Percentiles rank a stretch among this genome's conserved stretches.
Conservation (phyloP, 2,329 filamentous ascomycete species). For the Talaromyces sp. region DNA sequence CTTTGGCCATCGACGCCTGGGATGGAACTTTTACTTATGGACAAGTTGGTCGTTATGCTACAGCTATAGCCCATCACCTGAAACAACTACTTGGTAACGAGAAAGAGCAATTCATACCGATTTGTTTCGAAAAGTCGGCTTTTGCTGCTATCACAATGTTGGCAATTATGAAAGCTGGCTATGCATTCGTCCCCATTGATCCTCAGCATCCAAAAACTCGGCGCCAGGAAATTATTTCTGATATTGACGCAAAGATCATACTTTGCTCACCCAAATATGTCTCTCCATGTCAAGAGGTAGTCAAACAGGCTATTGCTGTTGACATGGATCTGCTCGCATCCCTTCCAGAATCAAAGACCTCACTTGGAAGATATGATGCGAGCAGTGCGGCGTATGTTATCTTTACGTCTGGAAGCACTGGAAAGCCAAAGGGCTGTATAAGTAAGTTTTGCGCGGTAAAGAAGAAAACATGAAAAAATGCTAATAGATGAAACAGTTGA, state of each 20-base stretch:
- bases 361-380: not conserved
- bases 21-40: constrained; percentile 37
- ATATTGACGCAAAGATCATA: constrained; percentile 14
- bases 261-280: constrained; percentile 17
- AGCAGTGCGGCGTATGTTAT: constrained; percentile 56
- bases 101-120: constrained; percentile 28
- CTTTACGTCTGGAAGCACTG: constrained; percentile 58
- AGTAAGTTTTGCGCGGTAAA: constrained; percentile 57
- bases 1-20: constrained; percentile 32
- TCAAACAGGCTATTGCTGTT: constrained; percentile 12
- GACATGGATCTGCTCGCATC: constrained; percentile 8
- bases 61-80: constrained; percentile 34
- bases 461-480: too few species aligned
- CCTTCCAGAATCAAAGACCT: not conserved
- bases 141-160: constrained; percentile 23
- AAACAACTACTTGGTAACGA: constrained; percentile 25
- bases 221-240: constrained; percentile 12
- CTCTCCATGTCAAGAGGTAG: constrained; percentile 5
- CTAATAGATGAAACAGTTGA: constrained; percentile 41
- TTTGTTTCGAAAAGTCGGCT: constrained; percentile 24
- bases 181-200: constrained; percentile 21
- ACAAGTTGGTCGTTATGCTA: constrained; percentile 35
- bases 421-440: constrained; percentile 57
- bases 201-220: constrained; percentile 16
- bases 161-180: constrained; percentile 25